Conservation (phyloP, 2,329 filamentous ascomycete genomes). For the Sarocladiaceae sp. region DNA sequence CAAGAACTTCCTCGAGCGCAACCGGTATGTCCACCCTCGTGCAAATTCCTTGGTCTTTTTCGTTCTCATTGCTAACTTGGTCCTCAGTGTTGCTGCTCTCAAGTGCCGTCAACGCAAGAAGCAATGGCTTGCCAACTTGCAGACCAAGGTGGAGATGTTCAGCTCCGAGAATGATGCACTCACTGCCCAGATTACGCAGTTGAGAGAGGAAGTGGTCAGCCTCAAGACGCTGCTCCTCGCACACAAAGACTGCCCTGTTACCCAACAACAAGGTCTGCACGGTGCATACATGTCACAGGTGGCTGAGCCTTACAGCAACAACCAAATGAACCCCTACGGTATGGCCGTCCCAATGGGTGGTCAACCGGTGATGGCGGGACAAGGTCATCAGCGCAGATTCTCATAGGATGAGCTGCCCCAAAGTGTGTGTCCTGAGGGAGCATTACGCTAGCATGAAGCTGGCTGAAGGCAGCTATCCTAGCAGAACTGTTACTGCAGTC, state of each 20-base stretch:
- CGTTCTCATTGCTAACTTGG: slow-evolving; percentile 10
- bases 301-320: slow-evolving; percentile 47
- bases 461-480: not conserved
- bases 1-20: slow-evolving; percentile 94
- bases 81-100: slow-evolving; percentile 75
- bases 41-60: not conserved
- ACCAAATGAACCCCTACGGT: slow-evolving; percentile 53
- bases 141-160: slow-evolving; percentile 90
- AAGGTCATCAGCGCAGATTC: slow-evolving; percentile 49
- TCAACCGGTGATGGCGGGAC: slow-evolving; percentile 50
- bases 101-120: slow-evolving; percentile 98
- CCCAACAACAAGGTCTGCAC: slow-evolving; percentile 69
- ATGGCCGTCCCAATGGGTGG: slow-evolving; percentile 45
- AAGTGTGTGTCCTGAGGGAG: too few species aligned
- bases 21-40: slow-evolving; percentile 60
- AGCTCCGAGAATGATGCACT: slow-evolving; percentile 87
- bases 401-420: slow-evolving; percentile 34
- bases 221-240: slow-evolving; percentile 87
- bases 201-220: slow-evolving; percentile 90
- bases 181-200: slow-evolving; percentile 71
- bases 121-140: slow-evolving; percentile 94
- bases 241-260: slow-evolving; percentile 93
- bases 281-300: slow-evolving; percentile 49
- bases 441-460: too few species aligned
- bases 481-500: not conserved